A percentile compares a stretch with the other conserved stretches of the same genome.
Evolutionary conservation across 768 basidiomycete genomes (phyloP).

Genomic region (Lactarius evosmus): DNA sequence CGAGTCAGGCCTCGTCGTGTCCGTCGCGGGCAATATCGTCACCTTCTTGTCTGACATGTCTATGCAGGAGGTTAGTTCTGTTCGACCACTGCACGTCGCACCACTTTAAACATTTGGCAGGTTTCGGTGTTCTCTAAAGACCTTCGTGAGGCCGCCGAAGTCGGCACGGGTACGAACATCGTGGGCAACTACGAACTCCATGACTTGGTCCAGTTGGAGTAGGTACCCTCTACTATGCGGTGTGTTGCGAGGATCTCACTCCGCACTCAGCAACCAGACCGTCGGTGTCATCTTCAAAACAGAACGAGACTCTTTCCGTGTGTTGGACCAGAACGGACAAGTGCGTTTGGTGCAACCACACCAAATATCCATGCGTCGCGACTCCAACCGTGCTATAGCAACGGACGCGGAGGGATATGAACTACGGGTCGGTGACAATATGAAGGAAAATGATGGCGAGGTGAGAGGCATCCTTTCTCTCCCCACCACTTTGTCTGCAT

Average conservation of each 20-base stretch:
- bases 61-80: constrained; percentile 73
- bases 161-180: constrained; percentile 85
- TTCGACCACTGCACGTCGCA: neutral
- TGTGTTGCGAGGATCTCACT: neutral
- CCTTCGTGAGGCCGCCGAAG: constrained; percentile 94
- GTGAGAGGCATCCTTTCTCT: constrained; percentile 41
- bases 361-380: constrained; percentile 89
- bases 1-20: constrained; percentile 94
- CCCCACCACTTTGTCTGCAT: constrained; percentile 1
- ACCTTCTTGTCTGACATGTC: constrained; percentile 98
- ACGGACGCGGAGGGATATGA: constrained; percentile 88
- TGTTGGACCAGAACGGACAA: constrained; percentile 92
- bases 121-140: constrained; percentile 98
- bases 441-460: constrained; percentile 89
- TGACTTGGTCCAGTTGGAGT: constrained; percentile 97
- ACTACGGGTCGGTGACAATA: constrained; percentile 81
- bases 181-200: constrained; percentile 95
- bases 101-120: constrained; percentile 39
- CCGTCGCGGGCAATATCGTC: constrained; percentile 84
- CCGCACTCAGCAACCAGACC: constrained; percentile 68
- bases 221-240: constrained; percentile 37
- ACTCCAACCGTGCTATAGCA: constrained; percentile 79
- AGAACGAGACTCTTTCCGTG: constrained; percentile 92
- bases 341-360: constrained; percentile 87
- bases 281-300: constrained; percentile 98